A percentile compares a stretch with the other conserved stretches of the same genome.
phyloP scores from a whole-genome alignment of 257 asterid species.

The Gynochthodes officinalis region DNA sequence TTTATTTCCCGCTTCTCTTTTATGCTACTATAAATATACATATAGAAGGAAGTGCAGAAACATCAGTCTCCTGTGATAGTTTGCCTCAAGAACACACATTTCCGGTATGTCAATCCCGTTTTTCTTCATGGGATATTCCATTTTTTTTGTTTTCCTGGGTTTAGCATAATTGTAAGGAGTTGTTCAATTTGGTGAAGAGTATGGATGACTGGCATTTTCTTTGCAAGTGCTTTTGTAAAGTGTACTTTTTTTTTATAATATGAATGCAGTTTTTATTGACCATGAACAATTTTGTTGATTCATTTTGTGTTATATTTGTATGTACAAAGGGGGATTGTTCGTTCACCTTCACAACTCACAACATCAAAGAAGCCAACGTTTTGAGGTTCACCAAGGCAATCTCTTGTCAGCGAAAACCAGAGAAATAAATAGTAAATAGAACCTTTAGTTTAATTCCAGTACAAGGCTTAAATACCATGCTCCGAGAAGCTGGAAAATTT shows the following conservation, averaged over 20 bases:
- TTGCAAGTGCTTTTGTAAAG: neutral
- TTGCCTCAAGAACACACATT: neutral
- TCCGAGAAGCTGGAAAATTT: neutral
- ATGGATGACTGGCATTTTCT: too few relatives aligned
- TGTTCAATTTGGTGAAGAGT: too few relatives aligned
- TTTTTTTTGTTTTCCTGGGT: too few relatives aligned
- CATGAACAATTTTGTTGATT: neutral
- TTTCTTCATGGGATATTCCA: too few relatives aligned
- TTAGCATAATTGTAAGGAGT: too few relatives aligned
- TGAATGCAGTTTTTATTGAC: neutral
- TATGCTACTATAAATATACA: constrained; percentile 11
- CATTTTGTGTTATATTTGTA: neutral
- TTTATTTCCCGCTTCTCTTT: neutral
- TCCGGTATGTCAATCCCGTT: neutral
- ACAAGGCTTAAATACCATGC: neutral
- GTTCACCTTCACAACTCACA: neutral
- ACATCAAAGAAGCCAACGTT: neutral
- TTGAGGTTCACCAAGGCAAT: neutral
- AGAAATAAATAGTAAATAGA: neutral
- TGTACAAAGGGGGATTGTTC: neutral
- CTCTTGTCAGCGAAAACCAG: neutral
- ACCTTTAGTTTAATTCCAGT: neutral
- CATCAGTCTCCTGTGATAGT: constrained; percentile 7
- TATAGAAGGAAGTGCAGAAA: neutral
- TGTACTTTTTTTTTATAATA: neutral